These are phyloP conservation scores for Linderniella brevidens DNA, from an alignment of 257 asterid genomes.

Conservation along the genomic window DNA sequence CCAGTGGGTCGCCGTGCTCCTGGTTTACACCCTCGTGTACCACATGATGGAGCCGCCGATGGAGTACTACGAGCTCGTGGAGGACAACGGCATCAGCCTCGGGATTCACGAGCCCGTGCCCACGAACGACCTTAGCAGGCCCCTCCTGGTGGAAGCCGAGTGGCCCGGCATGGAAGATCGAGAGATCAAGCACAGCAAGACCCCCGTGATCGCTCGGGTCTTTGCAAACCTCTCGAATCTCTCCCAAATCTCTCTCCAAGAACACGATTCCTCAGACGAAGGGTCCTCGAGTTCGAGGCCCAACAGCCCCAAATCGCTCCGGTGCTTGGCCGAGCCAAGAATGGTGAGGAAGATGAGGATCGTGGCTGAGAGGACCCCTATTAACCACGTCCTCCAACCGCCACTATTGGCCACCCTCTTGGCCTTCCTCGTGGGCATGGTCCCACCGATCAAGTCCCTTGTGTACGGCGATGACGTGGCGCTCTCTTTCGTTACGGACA, in stretches of 20 bases:
- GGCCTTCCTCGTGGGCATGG: conserved; percentile 46
- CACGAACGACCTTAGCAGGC: conserved; percentile 51
- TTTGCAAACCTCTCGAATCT: conserved; percentile 25
- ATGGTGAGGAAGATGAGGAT: conserved; percentile 56
- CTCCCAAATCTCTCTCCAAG: conserved; percentile 33
- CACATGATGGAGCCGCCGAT: conserved; percentile 99
- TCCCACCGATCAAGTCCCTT: conserved; percentile 32
- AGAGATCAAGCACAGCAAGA: conserved; percentile 71
- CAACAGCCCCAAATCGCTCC: conserved; percentile 41
- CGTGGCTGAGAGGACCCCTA: conserved; percentile 69
- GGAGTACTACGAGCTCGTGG: conserved; percentile 38
- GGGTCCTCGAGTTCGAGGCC: conserved; percentile 10
- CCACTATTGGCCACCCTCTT: conserved; percentile 63
- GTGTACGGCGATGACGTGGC: conserved; percentile 45
- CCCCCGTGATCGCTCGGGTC: conserved; percentile 57
- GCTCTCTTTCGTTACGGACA: conserved; percentile 39
- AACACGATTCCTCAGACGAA: conserved; percentile 26
- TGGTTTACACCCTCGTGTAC: conserved; percentile 82
- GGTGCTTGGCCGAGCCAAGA: conserved; percentile 74
- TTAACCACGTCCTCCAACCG: conserved; percentile 71
- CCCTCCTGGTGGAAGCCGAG: conserved; percentile 92
- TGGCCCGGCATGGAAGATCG: conserved; percentile 97
- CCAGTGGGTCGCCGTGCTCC: conserved; percentile 88
- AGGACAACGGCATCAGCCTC: conserved; percentile 15
- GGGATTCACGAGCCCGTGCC: conserved; percentile 40